Percentiles rank a stretch among this genome's conserved stretches.
These are phyloP conservation scores for Funneliformis mosseae DNA, from an alignment of 192 early-diverging fungal species.

Conservation along the genomic window DNA sequence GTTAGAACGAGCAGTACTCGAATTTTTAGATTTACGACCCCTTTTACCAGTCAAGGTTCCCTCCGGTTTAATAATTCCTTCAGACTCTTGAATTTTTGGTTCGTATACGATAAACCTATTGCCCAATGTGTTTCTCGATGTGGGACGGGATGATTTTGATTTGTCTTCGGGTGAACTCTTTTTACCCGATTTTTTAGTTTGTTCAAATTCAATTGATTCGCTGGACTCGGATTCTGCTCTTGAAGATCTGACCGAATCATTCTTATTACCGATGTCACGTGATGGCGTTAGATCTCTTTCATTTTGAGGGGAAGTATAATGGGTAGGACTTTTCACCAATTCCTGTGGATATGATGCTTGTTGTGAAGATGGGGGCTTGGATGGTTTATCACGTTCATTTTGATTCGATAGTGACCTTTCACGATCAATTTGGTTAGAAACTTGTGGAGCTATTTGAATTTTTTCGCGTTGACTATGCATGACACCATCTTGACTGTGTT, in stretches of 20 bases:
- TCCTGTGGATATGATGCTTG: background rate
- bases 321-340: background rate
- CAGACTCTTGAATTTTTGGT: conserved; percentile 8
- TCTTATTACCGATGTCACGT: background rate
- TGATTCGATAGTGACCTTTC: background rate
- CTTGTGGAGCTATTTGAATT: background rate
- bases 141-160: background rate
- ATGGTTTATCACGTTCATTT: background rate
- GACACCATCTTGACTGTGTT: background rate
- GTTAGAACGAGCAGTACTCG: background rate
- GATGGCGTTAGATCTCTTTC: background rate
- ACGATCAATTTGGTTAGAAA: background rate
- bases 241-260: background rate
- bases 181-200: background rate
- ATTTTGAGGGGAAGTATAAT: background rate
- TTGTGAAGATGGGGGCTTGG: background rate
- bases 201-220: background rate
- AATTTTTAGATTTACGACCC: background rate
- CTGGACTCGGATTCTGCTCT: conserved; percentile 3
- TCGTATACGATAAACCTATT: conserved; percentile 10
- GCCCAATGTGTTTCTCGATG: background rate
- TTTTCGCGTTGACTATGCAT: background rate
- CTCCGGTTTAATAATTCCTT: background rate
- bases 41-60: background rate
- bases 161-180: background rate